phyloP scores from a whole-genome alignment of 1,284 basidiomycete genomes.

The Hymenochaete sp. region DNA sequence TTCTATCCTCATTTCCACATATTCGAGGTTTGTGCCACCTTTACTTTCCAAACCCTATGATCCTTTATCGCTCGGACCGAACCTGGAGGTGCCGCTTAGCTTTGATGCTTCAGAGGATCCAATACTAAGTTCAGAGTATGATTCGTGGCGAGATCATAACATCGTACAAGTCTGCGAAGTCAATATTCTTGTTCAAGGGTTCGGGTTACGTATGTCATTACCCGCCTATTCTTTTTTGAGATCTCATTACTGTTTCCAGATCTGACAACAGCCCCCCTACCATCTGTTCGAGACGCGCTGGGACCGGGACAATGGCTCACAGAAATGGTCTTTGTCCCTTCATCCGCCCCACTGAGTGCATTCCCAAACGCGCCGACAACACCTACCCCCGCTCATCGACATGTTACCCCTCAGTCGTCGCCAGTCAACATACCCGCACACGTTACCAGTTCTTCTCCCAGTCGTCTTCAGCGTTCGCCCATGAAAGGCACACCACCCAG shows the following conservation, averaged over 20 bases:
- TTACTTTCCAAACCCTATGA: constrained; percentile 17
- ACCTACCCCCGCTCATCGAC: constrained; percentile 24
- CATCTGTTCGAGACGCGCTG: constrained; percentile 30
- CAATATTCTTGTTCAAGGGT: constrained; percentile 39
- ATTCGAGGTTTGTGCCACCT: constrained; percentile 40
- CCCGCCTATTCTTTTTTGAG: constrained; percentile 9
- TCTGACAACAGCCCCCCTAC: constrained; percentile 38
- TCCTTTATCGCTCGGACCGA: constrained; percentile 28
- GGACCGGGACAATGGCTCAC: constrained; percentile 32
- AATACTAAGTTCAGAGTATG: constrained; percentile 40
- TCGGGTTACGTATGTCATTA: constrained; percentile 30
- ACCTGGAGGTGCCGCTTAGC: constrained; percentile 36
- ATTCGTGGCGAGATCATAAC: constrained; percentile 52
- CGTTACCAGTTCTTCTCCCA: constrained; percentile 19
- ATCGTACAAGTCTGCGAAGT: constrained; percentile 57
- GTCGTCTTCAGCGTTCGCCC: constrained; percentile 13
- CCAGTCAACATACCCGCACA: constrained; percentile 9
- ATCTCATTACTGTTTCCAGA: constrained; percentile 24
- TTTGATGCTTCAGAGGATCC: constrained; percentile 25
- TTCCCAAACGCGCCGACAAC: constrained; percentile 24
- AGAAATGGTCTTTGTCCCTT: constrained; percentile 39
- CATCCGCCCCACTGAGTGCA: constrained; percentile 25
- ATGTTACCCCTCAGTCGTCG: constrained; percentile 14
- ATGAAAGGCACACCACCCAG: constrained; percentile 14
- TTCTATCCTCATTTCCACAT: constrained; percentile 56